Conservation (phyloP, 2,329 filamentous ascomycete species). For the Hypoxylon sp. region DNA sequence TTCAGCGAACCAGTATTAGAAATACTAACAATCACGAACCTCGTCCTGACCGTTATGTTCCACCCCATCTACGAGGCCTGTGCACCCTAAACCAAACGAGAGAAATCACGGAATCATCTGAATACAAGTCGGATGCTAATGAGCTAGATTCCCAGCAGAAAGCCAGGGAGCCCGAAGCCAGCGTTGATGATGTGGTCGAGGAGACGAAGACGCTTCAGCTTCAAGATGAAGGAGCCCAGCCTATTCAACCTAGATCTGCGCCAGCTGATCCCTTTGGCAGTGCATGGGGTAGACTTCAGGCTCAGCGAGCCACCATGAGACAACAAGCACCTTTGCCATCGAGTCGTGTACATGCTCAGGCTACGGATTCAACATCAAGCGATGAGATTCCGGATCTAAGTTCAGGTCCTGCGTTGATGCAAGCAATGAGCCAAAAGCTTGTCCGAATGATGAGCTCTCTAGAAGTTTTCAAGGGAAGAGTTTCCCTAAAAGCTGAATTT, state of each 20-base stretch:
- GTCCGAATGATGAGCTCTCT: conserved; percentile 29
- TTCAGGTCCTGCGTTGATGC: conserved; percentile 34
- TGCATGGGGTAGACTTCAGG: not conserved
- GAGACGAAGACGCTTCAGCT: not conserved
- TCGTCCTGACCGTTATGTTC: not conserved
- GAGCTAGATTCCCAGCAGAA: not conserved
- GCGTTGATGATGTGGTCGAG: not conserved
- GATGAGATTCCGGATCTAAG: not conserved
- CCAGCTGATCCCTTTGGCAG: conserved; percentile 14
- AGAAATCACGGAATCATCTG: not conserved
- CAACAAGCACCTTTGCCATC: conserved; percentile 38
- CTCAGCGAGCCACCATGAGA: conserved; percentile 32
- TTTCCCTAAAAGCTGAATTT: conserved; percentile 40
- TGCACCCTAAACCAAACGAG: not conserved
- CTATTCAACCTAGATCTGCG: not conserved
- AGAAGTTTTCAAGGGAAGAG: conserved; percentile 28
- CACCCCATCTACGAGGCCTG: not conserved
- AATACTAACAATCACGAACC: not conserved
- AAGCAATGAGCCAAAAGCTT: conserved; percentile 34
- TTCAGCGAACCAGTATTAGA: not conserved
- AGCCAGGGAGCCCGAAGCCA: not conserved
- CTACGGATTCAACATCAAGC: not conserved
- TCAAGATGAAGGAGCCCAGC: not conserved
- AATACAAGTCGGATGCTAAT: not conserved
- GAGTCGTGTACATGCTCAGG: too few species aligned